A percentile compares a stretch with the other conserved stretches of the same genome.
phyloP scores from a whole-genome alignment of 2,329 filamentous ascomycete genomes.

The Xylariaceae sp. region DNA sequence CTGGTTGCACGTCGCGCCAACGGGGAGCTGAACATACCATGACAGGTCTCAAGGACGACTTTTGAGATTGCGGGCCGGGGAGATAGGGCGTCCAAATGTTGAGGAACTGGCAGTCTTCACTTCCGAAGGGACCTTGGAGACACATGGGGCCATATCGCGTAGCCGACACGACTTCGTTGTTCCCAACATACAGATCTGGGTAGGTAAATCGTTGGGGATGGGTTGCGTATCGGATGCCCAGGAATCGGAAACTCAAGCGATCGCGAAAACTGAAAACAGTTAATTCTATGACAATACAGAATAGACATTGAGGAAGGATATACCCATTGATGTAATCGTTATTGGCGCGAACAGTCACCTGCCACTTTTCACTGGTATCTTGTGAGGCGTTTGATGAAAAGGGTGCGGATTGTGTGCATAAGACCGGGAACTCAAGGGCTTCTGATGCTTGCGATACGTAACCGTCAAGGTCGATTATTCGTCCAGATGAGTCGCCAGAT shows the following conservation, averaged over 20 bases:
- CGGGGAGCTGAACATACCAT: slow-evolving; percentile 21
- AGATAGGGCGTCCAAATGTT: slow-evolving; percentile 42
- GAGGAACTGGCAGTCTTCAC: slow-evolving; percentile 45
- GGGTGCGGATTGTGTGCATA: slow-evolving; percentile 42
- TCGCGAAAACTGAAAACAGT: slow-evolving; percentile 24
- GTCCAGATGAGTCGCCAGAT: slow-evolving; percentile 19
- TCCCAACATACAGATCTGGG: slow-evolving; percentile 36
- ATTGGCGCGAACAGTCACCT: slow-evolving; percentile 36
- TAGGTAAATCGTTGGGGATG: slow-evolving; percentile 43
- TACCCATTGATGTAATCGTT: slow-evolving; percentile 37
- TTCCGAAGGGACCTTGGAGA: slow-evolving; percentile 34
- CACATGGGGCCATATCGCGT: slow-evolving; percentile 37
- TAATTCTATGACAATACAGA: background rate
- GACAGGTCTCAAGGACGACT: slow-evolving; percentile 33
- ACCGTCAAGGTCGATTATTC: slow-evolving; percentile 30
- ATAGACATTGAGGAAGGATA: background rate
- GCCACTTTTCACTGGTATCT: slow-evolving; percentile 34
- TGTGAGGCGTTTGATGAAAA: slow-evolving; percentile 33
- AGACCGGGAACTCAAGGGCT: slow-evolving; percentile 29
- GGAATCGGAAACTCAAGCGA: slow-evolving; percentile 41
- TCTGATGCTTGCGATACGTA: slow-evolving; percentile 17
- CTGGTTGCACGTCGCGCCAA: background rate
- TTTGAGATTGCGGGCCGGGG: slow-evolving; percentile 27
- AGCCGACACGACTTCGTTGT: slow-evolving; percentile 32
- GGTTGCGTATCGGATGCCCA: slow-evolving; percentile 44